phyloP scores from a whole-genome alignment of 2,329 filamentous ascomycete species.

The Penicillium sp. region DNA sequence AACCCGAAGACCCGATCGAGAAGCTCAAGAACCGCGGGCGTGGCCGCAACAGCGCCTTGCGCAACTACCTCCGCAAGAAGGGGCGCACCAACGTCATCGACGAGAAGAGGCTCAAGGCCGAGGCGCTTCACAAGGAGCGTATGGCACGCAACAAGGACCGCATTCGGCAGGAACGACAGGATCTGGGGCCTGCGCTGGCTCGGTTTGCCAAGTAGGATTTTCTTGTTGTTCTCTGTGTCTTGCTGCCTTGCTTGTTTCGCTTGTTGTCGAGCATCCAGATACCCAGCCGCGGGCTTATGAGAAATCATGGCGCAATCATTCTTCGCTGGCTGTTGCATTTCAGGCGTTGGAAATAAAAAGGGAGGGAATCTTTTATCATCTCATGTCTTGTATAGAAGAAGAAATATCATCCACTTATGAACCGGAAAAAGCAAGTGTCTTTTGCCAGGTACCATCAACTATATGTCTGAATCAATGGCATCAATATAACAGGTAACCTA shows the following conservation, averaged over 20 bases:
- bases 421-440: constrained; percentile 22
- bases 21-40: constrained; percentile 73
- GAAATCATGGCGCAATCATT: constrained; percentile 18
- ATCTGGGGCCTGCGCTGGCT: constrained; percentile 81
- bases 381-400: constrained; percentile 19
- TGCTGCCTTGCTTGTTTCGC: constrained; percentile 18
- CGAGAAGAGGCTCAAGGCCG: constrained; percentile 84
- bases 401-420: constrained; percentile 3
- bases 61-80: constrained; percentile 89
- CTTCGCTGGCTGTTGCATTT: constrained; percentile 28
- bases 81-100: constrained; percentile 92
- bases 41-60: constrained; percentile 85
- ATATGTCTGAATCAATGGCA: neutral
- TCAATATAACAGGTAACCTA: neutral
- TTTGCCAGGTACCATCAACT: constrained; percentile 7
- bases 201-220: constrained; percentile 74
- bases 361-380: constrained; percentile 15
- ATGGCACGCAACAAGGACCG: constrained; percentile 70
- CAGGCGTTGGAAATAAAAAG: constrained; percentile 23
- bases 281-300: constrained; percentile 27
- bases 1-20: constrained; percentile 60
- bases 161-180: constrained; percentile 67
- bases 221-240: constrained; percentile 10
- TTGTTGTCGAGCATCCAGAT: constrained; percentile 26
- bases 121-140: constrained; percentile 73